Percentiles rank a stretch among this genome's conserved stretches.
Conservation (phyloP, 805 yeast species). For the Monosporozyma solicola region DNA sequence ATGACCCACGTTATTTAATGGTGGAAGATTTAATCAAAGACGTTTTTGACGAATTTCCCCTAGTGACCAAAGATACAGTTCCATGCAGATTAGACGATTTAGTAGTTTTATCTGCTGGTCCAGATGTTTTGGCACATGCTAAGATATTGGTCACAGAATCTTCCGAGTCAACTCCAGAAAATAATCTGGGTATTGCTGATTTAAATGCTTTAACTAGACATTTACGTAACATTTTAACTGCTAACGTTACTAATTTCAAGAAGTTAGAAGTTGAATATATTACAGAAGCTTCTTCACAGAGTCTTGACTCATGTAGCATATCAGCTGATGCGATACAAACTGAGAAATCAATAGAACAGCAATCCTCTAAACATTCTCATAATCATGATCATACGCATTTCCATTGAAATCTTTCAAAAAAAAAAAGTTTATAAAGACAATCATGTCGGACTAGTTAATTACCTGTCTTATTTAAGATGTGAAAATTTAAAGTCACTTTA, state of each 20-base stretch:
- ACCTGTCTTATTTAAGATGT: not conserved
- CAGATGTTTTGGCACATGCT: constrained; percentile 35
- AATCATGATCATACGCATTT: constrained; percentile 2
- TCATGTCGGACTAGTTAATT: not conserved
- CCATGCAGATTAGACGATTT: constrained; percentile 33
- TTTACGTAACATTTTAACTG: constrained; percentile 26
- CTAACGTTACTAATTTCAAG: constrained; percentile 35
- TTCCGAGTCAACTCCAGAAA: not conserved
- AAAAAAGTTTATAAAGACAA: not conserved
- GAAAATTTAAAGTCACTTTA: not conserved
- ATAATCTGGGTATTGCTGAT: constrained; percentile 30
- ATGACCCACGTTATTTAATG: constrained; percentile 39
- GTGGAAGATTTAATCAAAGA: constrained; percentile 33
- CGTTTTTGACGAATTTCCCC: constrained; percentile 22
- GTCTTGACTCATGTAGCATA: not conserved
- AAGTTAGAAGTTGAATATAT: constrained; percentile 34
- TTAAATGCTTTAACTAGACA: constrained; percentile 32
- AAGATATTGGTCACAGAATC: constrained; percentile 18
- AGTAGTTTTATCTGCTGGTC: constrained; percentile 46
- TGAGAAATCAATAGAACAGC: not conserved
- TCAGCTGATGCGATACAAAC: not conserved
- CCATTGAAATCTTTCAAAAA: not conserved
- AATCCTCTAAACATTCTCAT: constrained; percentile 2
- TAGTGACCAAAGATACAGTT: constrained; percentile 28
- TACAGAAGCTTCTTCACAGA: not conserved